Conservation (phyloP, 768 basidiomycete species). For the Suillus paluster region DNA sequence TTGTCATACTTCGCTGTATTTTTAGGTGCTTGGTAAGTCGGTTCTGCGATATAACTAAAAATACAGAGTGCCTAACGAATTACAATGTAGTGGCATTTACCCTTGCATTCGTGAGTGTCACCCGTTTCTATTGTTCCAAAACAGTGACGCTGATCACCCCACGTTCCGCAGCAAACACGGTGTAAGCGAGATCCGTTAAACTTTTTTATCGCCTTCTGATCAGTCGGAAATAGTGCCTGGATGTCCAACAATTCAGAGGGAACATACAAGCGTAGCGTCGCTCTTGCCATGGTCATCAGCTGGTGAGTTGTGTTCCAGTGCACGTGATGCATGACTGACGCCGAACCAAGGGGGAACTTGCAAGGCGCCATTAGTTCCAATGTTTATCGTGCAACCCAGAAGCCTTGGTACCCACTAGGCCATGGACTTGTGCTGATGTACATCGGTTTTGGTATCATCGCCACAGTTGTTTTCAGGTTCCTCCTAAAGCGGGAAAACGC, state of each 20-base stretch:
- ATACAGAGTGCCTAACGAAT: constrained; percentile 1
- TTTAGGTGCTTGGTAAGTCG: constrained; percentile 64
- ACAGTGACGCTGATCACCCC: background rate
- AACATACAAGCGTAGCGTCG: constrained; percentile 74
- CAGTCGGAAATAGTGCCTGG: constrained; percentile 43
- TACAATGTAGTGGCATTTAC: constrained; percentile 63
- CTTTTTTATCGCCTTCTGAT: constrained; percentile 7
- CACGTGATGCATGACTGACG: background rate
- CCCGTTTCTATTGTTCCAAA: background rate
- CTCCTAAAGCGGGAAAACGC: constrained; percentile 63
- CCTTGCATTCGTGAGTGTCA: constrained; percentile 64
- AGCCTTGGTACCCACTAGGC: constrained; percentile 67
- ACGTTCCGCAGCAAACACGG: constrained; percentile 54
- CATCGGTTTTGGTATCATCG: constrained; percentile 64
- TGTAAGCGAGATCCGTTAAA: constrained; percentile 41
- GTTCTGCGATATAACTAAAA: background rate
- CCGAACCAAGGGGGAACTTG: constrained; percentile 60
- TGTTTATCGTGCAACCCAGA: constrained; percentile 70
- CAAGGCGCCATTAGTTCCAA: constrained; percentile 81
- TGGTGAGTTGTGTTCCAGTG: constrained; percentile 44
- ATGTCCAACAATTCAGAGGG: constrained; percentile 77
- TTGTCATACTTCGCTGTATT: constrained; percentile 77
- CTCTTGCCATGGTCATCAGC: constrained; percentile 70
- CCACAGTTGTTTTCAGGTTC: constrained; percentile 45
- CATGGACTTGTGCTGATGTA: constrained; percentile 74